These are phyloP conservation scores for Cydonia oblonga DNA, from an alignment of 331 rosid genomes.

Conservation along the genomic window DNA sequence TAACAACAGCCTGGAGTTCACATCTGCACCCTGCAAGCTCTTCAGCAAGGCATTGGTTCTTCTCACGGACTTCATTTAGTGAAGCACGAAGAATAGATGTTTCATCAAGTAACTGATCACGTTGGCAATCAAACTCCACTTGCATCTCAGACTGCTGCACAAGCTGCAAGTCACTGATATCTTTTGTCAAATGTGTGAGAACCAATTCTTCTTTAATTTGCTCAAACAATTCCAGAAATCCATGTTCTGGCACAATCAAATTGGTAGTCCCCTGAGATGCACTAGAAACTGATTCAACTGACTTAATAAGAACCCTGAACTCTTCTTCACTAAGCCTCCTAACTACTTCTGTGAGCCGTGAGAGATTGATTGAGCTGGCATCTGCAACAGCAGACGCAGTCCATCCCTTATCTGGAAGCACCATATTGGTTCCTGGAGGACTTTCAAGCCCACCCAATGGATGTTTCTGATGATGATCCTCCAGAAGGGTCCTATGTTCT, in stretches of 20 bases:
- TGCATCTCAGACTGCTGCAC: constrained; percentile 51
- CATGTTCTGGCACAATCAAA: constrained; percentile 20
- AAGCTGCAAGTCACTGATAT: constrained; percentile 48
- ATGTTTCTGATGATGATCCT: constrained; percentile 24
- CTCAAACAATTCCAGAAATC: constrained; percentile 37
- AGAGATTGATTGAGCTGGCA: constrained; percentile 31
- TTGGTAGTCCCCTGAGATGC: constrained; percentile 17
- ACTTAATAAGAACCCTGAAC: constrained; percentile 32
- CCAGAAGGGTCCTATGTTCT: constrained; percentile 14
- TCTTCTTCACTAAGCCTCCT: constrained; percentile 51
- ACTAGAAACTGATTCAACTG: constrained; percentile 33
- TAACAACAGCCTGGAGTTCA: constrained; percentile 43
- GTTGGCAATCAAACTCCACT: constrained; percentile 42
- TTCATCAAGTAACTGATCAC: constrained; percentile 32
- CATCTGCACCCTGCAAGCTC: constrained; percentile 51
- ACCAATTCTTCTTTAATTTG: constrained; percentile 67
- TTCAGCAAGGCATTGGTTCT: constrained; percentile 50
- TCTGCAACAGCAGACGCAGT: constrained; percentile 24
- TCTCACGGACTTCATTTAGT: constrained; percentile 36
- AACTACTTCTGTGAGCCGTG: constrained; percentile 44
- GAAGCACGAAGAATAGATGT: constrained; percentile 40
- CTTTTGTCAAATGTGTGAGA: constrained; percentile 45
- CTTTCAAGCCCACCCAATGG: constrained; percentile 11
- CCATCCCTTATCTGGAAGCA: constrained; percentile 15
- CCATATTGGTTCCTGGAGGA: constrained; percentile 22